Percentiles rank a stretch among this genome's conserved stretches.
Evolutionary conservation across 2,329 filamentous ascomycete genomes (phyloP).

Genomic region (Curvularia hawaiiensis): DNA sequence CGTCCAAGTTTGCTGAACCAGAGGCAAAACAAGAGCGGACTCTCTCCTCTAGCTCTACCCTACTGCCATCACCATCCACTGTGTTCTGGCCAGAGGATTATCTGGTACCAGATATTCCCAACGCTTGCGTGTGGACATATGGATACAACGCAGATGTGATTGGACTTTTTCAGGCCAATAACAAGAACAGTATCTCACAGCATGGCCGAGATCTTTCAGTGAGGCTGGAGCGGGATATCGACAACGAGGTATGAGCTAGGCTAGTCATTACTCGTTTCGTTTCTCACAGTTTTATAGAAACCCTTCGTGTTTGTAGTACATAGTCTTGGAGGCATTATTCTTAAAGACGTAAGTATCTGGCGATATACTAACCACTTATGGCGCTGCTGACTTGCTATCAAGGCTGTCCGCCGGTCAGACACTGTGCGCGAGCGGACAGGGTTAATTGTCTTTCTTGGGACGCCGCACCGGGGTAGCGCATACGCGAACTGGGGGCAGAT

Average conservation of each 20-base stretch:
- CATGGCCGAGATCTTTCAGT: conserved; percentile 36
- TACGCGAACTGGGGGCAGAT: conserved; percentile 43
- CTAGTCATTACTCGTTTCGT: neutral
- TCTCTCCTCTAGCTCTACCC: neutral
- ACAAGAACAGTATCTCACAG: conserved; percentile 36
- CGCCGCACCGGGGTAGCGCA: conserved; percentile 47
- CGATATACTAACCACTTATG: too few species aligned
- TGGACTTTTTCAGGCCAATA: conserved; percentile 39
- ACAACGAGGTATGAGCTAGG: conserved; percentile 30
- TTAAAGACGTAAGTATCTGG: neutral
- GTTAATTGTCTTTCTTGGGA: conserved; percentile 49
- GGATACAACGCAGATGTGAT: conserved; percentile 50
- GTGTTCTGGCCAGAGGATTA: conserved; percentile 41
- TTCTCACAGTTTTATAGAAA: neutral
- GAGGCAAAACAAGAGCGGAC: too few species aligned
- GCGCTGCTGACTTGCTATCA: neutral
- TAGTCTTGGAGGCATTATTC: neutral
- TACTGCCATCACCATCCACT: conserved; percentile 25
- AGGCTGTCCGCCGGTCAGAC: conserved; percentile 44
- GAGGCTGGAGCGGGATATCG: conserved; percentile 41
- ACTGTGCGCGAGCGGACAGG: conserved; percentile 33
- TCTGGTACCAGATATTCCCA: conserved; percentile 44
- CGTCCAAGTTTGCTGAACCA: too few species aligned
- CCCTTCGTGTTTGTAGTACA: neutral
- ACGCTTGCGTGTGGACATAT: conserved; percentile 50